Conservation (phyloP, 2,329 filamentous ascomycete species). For the Podosphaera fusca region DNA sequence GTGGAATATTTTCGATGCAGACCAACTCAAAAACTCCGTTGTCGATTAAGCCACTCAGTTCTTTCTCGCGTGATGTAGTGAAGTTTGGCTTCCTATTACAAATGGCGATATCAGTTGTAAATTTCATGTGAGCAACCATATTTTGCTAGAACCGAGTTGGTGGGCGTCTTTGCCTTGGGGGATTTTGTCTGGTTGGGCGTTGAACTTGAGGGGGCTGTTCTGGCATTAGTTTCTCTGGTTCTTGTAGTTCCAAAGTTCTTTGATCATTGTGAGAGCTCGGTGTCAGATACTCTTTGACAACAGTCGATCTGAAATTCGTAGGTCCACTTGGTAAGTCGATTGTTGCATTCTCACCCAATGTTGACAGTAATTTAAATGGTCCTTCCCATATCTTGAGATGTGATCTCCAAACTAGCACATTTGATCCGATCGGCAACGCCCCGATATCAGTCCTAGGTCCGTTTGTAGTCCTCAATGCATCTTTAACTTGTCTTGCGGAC, state of each 20-base stretch:
- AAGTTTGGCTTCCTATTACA: neutral
- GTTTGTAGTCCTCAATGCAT: constrained; percentile 1
- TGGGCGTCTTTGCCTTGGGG: too few species aligned
- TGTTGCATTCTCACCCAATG: neutral
- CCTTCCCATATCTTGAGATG: constrained; percentile 1
- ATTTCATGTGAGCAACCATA: too few species aligned
- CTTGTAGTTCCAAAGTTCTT: too few species aligned
- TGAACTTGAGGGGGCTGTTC: neutral
- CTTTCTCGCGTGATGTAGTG: neutral
- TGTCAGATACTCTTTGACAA: neutral
- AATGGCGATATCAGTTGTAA: too few species aligned
- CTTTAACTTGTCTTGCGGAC: neutral
- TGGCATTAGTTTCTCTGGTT: too few species aligned
- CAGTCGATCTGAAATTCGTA: neutral
- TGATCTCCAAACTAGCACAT: constrained; percentile 3
- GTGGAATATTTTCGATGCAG: neutral
- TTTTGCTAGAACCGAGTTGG: too few species aligned
- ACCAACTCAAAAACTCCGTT: constrained; percentile 1
- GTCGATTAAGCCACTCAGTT: neutral
- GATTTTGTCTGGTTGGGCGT: neutral
- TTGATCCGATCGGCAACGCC: neutral
- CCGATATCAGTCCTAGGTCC: constrained; percentile 1
- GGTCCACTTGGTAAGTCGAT: neutral
- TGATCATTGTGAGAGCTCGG: too few species aligned
- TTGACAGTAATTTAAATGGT: neutral